A percentile compares a stretch with the other conserved stretches of the same genome.
phyloP scores from a whole-genome alignment of 2,329 filamentous ascomycete genomes.

The Fusarium humuli region DNA sequence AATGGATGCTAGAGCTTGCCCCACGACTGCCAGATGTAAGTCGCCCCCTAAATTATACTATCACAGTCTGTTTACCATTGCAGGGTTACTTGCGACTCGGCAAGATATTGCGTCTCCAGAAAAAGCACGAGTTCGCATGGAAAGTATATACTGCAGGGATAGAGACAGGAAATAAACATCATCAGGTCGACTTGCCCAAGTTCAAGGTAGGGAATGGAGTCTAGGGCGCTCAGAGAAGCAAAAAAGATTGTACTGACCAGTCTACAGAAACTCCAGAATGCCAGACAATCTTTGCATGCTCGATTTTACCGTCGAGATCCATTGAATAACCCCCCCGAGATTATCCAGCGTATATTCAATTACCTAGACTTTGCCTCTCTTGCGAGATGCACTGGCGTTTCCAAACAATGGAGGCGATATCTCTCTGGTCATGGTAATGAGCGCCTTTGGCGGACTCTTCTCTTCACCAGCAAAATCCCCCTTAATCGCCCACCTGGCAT shows the following conservation, averaged over 20 bases:
- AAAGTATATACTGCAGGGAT: slow-evolving; percentile 55
- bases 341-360: slow-evolving; percentile 53
- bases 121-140: slow-evolving; percentile 55
- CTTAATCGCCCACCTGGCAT: slow-evolving; percentile 41
- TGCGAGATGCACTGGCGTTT: slow-evolving; percentile 51
- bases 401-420: slow-evolving; percentile 49
- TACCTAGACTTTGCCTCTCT: slow-evolving; percentile 50
- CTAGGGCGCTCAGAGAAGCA: background rate
- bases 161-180: slow-evolving; percentile 47
- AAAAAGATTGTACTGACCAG: slow-evolving; percentile 2
- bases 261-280: slow-evolving; percentile 50
- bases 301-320: slow-evolving; percentile 53
- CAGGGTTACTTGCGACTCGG: slow-evolving; percentile 58
- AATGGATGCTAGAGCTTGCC: slow-evolving; percentile 58
- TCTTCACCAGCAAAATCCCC: slow-evolving; percentile 43
- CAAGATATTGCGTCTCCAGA: slow-evolving; percentile 54
- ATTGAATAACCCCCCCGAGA: slow-evolving; percentile 52
- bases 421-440: slow-evolving; percentile 47
- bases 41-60: background rate
- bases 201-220: slow-evolving; percentile 46
- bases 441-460: slow-evolving; percentile 50
- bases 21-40: slow-evolving; percentile 56
- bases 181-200: slow-evolving; percentile 47
- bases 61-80: slow-evolving; percentile 13
- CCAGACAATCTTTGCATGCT: slow-evolving; percentile 51